phyloP scores from a whole-genome alignment of 2,329 filamentous ascomycete genomes.

The Penicillium palitans region DNA sequence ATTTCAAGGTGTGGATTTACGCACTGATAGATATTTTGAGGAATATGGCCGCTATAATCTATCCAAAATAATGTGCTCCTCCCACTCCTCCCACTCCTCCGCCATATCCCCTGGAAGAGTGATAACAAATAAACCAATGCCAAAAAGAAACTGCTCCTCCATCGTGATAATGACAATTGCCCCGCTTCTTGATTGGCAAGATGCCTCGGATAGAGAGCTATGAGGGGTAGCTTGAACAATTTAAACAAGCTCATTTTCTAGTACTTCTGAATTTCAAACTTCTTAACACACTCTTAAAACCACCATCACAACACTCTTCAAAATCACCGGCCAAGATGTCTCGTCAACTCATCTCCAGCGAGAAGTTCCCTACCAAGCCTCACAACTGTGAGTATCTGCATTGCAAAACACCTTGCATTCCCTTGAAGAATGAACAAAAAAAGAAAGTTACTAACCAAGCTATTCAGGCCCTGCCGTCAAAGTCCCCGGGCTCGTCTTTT shows the following conservation, averaged over 20 bases:
- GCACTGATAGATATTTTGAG: neutral
- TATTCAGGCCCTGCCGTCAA: slow-evolving; percentile 44
- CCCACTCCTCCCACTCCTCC: neutral
- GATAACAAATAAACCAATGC: neutral
- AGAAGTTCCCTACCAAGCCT: slow-evolving; percentile 50
- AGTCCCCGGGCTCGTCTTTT: slow-evolving; percentile 51
- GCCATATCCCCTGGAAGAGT: neutral
- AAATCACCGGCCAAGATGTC: slow-evolving; percentile 39
- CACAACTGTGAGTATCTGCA: slow-evolving; percentile 44
- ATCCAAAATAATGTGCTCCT: neutral
- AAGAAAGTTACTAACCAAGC: neutral
- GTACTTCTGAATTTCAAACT: neutral
- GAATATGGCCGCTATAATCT: neutral
- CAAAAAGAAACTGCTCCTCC: slow-evolving; percentile 4
- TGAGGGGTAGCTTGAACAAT: slow-evolving; percentile 2
- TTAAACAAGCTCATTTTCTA: slow-evolving; percentile 7
- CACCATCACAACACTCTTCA: neutral
- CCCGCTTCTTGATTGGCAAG: neutral
- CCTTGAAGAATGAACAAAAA: too few species aligned
- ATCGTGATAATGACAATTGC: neutral
- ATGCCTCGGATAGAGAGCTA: neutral
- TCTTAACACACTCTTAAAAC: neutral
- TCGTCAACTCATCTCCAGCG: slow-evolving; percentile 49
- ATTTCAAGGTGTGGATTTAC: too few species aligned
- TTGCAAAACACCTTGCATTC: too few species aligned